A percentile compares a stretch with the other conserved stretches of the same genome.
These are phyloP conservation scores for Phylloporus rhodoxanthus DNA, from an alignment of 768 basidiomycete species.

Conservation along the genomic window DNA sequence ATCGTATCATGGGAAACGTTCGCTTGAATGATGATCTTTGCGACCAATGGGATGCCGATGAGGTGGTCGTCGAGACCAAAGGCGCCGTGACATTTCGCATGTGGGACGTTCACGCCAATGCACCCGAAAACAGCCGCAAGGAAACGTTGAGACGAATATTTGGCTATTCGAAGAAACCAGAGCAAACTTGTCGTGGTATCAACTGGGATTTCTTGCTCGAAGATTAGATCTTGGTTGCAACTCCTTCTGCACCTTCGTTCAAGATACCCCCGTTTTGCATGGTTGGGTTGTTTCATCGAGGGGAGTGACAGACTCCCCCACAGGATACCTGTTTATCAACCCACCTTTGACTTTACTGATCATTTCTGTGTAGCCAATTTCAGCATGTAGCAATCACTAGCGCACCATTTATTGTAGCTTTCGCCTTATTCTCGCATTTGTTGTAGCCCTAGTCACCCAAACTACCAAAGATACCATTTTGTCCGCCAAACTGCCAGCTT, in stretches of 20 bases:
- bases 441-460: constrained; percentile 23
- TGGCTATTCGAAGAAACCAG: constrained; percentile 47
- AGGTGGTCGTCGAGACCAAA: constrained; percentile 55
- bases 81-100: constrained; percentile 66
- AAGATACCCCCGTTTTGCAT: constrained; percentile 5
- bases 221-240: constrained; percentile 37
- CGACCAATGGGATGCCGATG: constrained; percentile 44
- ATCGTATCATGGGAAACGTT: constrained; percentile 55
- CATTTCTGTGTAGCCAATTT: constrained; percentile 21
- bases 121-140: constrained; percentile 56
- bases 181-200: constrained; percentile 40
- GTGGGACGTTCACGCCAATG: constrained; percentile 69
- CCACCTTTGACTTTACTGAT: constrained; percentile 4
- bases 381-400: constrained; percentile 23
- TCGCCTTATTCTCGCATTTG: constrained; percentile 3
- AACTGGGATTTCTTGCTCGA: constrained; percentile 81
- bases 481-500: background rate
- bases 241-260: constrained; percentile 10
- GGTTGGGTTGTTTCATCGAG: constrained; percentile 2
- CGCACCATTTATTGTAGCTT: constrained; percentile 20
- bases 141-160: constrained; percentile 64
- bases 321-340: constrained; percentile 19
- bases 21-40: constrained; percentile 40
- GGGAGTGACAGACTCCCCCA: constrained; percentile 9
- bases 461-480: constrained; percentile 2